A percentile compares a stretch with the other conserved stretches of the same genome.
phyloP scores from a whole-genome alignment of 2,329 filamentous ascomycete species.

The Ceratocystiopsis sp. region DNA sequence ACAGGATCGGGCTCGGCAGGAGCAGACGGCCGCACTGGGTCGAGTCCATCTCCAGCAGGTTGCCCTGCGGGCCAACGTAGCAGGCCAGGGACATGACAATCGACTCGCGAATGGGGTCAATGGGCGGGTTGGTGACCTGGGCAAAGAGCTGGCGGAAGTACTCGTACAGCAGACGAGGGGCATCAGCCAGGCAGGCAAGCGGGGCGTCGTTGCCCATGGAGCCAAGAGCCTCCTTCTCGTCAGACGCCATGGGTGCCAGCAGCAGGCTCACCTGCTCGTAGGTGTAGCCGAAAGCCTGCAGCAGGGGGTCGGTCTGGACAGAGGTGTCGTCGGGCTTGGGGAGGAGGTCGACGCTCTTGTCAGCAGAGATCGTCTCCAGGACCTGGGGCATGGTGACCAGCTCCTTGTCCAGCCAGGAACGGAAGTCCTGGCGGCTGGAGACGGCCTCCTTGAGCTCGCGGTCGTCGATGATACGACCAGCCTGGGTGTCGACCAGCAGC shows the following conservation, averaged over 20 bases:
- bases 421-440: conserved; percentile 73
- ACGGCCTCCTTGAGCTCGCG: conserved; percentile 80
- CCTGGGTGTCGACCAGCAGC: conserved; percentile 82
- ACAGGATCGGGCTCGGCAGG: conserved; percentile 75
- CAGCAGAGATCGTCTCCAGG: conserved; percentile 42
- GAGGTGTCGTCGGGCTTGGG: conserved; percentile 49
- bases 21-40: conserved; percentile 76
- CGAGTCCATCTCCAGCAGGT: conserved; percentile 82
- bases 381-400: conserved; percentile 68
- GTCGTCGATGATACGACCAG: conserved; percentile 86
- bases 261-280: conserved; percentile 88
- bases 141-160: conserved; percentile 97
- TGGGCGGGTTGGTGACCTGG: conserved; percentile 94
- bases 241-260: conserved; percentile 86
- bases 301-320: conserved; percentile 68
- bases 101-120: conserved; percentile 90
- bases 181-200: conserved; percentile 75
- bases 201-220: conserved; percentile 98
- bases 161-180: conserved; percentile 78
- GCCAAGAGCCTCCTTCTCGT: conserved; percentile 90
- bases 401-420: conserved; percentile 72
- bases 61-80: conserved; percentile 90
- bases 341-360: conserved; percentile 42
- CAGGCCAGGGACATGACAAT: conserved; percentile 97
- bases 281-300: conserved; percentile 84